phyloP scores from a whole-genome alignment of 2,329 filamentous ascomycete genomes.

The Elsinoe perseae region DNA sequence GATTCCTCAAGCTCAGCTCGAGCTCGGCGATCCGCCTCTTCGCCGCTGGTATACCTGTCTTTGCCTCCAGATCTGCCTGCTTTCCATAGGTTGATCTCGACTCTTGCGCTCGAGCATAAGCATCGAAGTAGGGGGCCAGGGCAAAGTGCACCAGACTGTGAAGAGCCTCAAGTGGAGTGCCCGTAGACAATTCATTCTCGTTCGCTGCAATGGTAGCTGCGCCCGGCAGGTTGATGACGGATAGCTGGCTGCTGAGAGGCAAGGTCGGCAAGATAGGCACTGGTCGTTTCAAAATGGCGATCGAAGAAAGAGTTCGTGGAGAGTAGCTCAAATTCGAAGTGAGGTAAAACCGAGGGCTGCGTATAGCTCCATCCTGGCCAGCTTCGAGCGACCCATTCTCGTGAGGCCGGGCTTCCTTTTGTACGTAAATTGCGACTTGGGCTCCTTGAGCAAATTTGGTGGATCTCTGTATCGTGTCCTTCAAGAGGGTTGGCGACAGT shows the following conservation, averaged over 20 bases:
- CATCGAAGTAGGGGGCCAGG: constrained; percentile 93
- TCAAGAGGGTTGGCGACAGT: constrained; percentile 61
- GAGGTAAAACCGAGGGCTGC: constrained; percentile 65
- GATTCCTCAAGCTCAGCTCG: constrained; percentile 78
- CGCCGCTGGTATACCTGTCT: constrained; percentile 91
- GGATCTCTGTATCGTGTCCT: constrained; percentile 80
- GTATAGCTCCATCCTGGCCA: constrained; percentile 22
- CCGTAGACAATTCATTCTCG: constrained; percentile 60
- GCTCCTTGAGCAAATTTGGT: constrained; percentile 81
- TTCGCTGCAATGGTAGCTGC: constrained; percentile 31
- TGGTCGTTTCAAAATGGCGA: constrained; percentile 84
- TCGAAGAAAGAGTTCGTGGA: constrained; percentile 71
- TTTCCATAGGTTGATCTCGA: constrained; percentile 53
- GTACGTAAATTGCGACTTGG: constrained; percentile 81
- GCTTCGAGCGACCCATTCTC: constrained; percentile 39
- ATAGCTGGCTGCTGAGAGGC: constrained; percentile 79
- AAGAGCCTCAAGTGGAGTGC: constrained; percentile 84
- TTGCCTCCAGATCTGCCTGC: constrained; percentile 75
- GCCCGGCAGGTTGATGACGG: constrained; percentile 82
- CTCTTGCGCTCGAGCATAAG: constrained; percentile 78
- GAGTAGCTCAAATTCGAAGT: constrained; percentile 74
- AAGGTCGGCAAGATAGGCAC: constrained; percentile 76
- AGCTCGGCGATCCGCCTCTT: constrained; percentile 96
- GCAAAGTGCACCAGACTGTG: constrained; percentile 88
- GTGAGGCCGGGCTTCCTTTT: constrained; percentile 61